Conservation (phyloP, 176 grass and related monocot species). For the Hordeum marinum region DNA sequence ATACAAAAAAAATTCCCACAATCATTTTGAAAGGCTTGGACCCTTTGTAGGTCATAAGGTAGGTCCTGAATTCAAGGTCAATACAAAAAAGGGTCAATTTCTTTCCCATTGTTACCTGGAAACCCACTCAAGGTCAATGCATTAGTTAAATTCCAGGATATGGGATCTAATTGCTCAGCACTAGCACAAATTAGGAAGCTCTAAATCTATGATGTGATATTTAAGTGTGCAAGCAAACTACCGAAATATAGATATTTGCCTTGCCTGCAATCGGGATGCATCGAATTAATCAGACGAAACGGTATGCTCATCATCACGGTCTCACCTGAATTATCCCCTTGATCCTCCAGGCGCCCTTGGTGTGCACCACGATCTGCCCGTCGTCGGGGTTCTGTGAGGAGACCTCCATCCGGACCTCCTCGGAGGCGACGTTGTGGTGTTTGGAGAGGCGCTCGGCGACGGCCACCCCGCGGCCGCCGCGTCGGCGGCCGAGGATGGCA, state of each 20-base stretch:
- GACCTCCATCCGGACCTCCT: constrained; percentile 63
- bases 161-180: background rate
- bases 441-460: constrained; percentile 64
- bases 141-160: background rate
- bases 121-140: background rate
- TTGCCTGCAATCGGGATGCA: background rate
- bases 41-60: background rate
- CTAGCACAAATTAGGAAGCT: background rate
- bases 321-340: constrained; percentile 95
- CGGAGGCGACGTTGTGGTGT: constrained; percentile 62
- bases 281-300: background rate
- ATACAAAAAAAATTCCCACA: background rate
- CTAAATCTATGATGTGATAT: background rate
- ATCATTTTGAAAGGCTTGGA: background rate
- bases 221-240: background rate
- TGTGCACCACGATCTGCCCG: constrained; percentile 67
- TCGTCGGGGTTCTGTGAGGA: constrained; percentile 68
- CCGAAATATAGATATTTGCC: background rate
- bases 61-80: too few relatives aligned
- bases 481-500: constrained; percentile 67
- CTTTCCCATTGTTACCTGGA: background rate
- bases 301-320: background rate
- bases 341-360: constrained; percentile 68
- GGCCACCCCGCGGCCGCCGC: constrained; percentile 27
- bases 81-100: background rate